A percentile compares a stretch with the other conserved stretches of the same genome.
These are phyloP conservation scores for Cyclocybe aegerita DNA, from an alignment of 768 basidiomycete genomes.

Conservation along the genomic window DNA sequence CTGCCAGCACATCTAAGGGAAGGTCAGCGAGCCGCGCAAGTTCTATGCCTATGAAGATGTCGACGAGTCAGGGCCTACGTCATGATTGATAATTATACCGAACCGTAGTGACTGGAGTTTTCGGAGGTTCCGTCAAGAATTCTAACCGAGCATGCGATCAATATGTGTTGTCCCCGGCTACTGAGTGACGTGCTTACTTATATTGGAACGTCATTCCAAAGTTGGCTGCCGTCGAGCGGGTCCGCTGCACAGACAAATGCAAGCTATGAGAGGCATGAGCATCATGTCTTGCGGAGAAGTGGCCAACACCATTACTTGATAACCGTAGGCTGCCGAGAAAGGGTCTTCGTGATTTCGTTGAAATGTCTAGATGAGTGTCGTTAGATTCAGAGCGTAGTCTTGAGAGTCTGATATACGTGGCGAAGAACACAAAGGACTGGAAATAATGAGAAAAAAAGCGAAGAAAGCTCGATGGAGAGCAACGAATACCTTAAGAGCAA, in stretches of 20 bases:
- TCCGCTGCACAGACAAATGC: constrained; percentile 78
- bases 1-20: constrained; percentile 65
- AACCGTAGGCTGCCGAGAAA: constrained; percentile 76
- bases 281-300: background rate
- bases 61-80: background rate
- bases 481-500: constrained; percentile 59
- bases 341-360: constrained; percentile 71
- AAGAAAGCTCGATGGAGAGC: constrained; percentile 11
- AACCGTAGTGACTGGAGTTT: constrained; percentile 73
- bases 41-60: constrained; percentile 64
- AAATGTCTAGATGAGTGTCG: constrained; percentile 58
- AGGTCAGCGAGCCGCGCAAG: constrained; percentile 87
- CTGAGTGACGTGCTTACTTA: constrained; percentile 43
- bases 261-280: constrained; percentile 45
- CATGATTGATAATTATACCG: background rate
- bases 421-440: constrained; percentile 87
- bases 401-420: constrained; percentile 55
- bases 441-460: background rate
- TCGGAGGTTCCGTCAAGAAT: constrained; percentile 73
- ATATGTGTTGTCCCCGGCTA: background rate
- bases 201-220: constrained; percentile 79
- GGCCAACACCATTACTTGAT: constrained; percentile 57
- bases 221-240: constrained; percentile 49
- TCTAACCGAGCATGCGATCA: constrained; percentile 32
- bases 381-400: background rate